phyloP scores from a whole-genome alignment of 1,139 yeast species.

The Yamadazyma membranifaciens region DNA sequence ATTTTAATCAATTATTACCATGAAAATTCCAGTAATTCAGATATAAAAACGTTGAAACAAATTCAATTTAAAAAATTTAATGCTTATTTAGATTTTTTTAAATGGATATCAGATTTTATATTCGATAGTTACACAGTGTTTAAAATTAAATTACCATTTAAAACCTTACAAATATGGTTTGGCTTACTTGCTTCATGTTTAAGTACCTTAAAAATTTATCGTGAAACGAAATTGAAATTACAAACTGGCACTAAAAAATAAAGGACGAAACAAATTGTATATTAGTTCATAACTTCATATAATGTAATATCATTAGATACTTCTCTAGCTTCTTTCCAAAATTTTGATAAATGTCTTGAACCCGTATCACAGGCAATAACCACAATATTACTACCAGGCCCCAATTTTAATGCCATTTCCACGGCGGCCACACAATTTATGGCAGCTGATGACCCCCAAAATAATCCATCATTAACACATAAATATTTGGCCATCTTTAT shows the following conservation, averaged over 20 bases:
- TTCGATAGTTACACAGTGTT: conserved; percentile 49
- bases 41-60: conserved; percentile 26
- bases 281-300: not conserved
- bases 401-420: conserved; percentile 53
- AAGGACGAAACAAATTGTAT: not conserved
- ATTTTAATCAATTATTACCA: conserved; percentile 15
- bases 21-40: conserved; percentile 20
- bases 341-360: conserved; percentile 81
- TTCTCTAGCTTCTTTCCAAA: conserved; percentile 72
- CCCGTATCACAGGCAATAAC: conserved; percentile 96
- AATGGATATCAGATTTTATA: conserved; percentile 40
- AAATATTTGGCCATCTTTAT: conserved; percentile 82
- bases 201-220: conserved; percentile 39
- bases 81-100: conserved; percentile 41
- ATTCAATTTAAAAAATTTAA: conserved; percentile 39
- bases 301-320: conserved; percentile 18
- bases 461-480: conserved; percentile 81
- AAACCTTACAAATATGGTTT: conserved; percentile 49
- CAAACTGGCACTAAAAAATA: not conserved
- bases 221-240: conserved; percentile 27
- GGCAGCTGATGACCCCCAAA: conserved; percentile 90
- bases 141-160: conserved; percentile 37
- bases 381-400: conserved; percentile 72
- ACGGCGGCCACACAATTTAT: conserved; percentile 91
- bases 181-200: conserved; percentile 43